phyloP scores from a whole-genome alignment of 2,329 filamentous ascomycete genomes.

The Talaromyces islandicus region DNA sequence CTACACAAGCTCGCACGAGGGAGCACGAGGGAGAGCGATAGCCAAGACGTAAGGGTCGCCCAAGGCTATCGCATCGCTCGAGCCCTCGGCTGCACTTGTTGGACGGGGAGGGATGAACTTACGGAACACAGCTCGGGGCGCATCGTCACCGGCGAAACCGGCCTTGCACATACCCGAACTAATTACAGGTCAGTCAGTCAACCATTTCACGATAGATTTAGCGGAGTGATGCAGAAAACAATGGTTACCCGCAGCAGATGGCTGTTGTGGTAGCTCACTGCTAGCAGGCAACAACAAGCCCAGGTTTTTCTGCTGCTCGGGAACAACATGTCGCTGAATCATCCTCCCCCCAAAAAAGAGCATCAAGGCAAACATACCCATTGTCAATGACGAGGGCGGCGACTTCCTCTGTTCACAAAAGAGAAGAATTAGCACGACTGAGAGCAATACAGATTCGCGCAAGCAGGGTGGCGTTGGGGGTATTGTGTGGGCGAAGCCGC shows the following conservation, averaged over 20 bases:
- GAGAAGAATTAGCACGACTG: slow-evolving; percentile 32
- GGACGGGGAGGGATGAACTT: slow-evolving; percentile 51
- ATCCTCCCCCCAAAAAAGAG: background rate
- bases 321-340: background rate
- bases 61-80: slow-evolving; percentile 4
- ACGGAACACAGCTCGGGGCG: slow-evolving; percentile 99
- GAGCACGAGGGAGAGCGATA: slow-evolving; percentile 30
- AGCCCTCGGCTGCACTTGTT: background rate
- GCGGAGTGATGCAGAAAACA: background rate
- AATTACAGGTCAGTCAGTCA: slow-evolving; percentile 27
- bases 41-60: slow-evolving; percentile 22
- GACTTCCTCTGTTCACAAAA: slow-evolving; percentile 79
- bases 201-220: slow-evolving; percentile 9
- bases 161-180: slow-evolving; percentile 99
- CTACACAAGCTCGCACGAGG: slow-evolving; percentile 31
- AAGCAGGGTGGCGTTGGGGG: slow-evolving; percentile 14
- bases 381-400: slow-evolving; percentile 99
- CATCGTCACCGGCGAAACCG: slow-evolving; percentile 99
- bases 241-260: slow-evolving; percentile 7
- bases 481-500: slow-evolving; percentile 17
- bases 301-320: background rate
- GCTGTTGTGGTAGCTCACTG: background rate
- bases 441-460: background rate
- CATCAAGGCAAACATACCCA: slow-evolving; percentile 71
- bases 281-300: background rate